These are phyloP conservation scores for Fusarium stilboides DNA, from an alignment of 2,329 filamentous ascomycete species.

Conservation along the genomic window DNA sequence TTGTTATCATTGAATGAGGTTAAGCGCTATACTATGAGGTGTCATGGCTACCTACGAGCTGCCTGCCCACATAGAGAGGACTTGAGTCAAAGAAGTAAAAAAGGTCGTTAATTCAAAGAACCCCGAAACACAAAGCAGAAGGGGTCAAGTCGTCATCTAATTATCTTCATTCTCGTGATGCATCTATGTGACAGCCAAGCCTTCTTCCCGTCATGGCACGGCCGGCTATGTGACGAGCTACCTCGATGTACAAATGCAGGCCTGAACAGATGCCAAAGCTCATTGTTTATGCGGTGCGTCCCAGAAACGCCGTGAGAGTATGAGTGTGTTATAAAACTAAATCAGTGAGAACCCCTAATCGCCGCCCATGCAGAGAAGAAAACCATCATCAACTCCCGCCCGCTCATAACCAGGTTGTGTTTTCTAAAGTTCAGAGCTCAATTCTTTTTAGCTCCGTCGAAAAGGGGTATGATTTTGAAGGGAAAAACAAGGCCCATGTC, in stretches of 20 bases:
- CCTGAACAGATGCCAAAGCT: constrained; percentile 27
- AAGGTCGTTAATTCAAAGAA: constrained; percentile 21
- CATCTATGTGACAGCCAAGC: constrained; percentile 21
- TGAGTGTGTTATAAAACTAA: constrained; percentile 19
- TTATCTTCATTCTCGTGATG: constrained; percentile 27
- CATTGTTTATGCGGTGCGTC: constrained; percentile 18
- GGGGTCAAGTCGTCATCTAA: constrained; percentile 7
- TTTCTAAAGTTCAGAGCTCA: constrained; percentile 20
- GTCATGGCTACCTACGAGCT: constrained; percentile 15
- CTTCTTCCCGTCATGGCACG: constrained; percentile 1
- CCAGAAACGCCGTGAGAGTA: constrained; percentile 31
- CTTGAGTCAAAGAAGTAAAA: constrained; percentile 10
- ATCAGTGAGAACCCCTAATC: constrained; percentile 23
- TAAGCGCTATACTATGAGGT: constrained; percentile 29
- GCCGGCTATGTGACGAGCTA: constrained; percentile 15
- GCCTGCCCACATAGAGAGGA: constrained; percentile 14
- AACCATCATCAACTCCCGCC: constrained; percentile 37
- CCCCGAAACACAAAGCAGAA: not conserved
- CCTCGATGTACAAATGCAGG: constrained; percentile 17
- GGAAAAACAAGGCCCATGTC: constrained; percentile 28
- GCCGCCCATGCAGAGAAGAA: constrained; percentile 42
- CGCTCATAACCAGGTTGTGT: constrained; percentile 21
- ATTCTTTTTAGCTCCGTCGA: constrained; percentile 22
- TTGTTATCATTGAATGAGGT: constrained; percentile 23
- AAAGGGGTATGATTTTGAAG: constrained; percentile 34